These are phyloP conservation scores for Galerina sulciceps DNA, from an alignment of 768 basidiomycete species.

Conservation along the genomic window DNA sequence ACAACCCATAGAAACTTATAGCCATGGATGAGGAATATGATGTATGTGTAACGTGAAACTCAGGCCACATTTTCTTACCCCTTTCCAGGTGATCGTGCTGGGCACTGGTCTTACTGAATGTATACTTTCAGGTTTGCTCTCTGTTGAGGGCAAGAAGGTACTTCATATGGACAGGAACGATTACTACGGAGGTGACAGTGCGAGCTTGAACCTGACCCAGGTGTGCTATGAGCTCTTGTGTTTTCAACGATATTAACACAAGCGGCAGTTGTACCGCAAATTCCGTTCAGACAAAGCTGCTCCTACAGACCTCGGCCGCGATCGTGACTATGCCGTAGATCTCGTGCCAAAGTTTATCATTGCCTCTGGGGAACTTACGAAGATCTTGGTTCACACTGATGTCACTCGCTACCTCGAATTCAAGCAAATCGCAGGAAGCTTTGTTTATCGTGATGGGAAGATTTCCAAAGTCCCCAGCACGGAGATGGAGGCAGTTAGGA, in stretches of 20 bases:
- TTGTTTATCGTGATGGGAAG: constrained; percentile 94
- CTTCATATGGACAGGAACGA: constrained; percentile 99
- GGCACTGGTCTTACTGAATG: constrained; percentile 99
- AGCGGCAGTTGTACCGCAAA: constrained; percentile 86
- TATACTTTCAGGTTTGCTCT: constrained; percentile 95
- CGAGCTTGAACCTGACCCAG: constrained; percentile 96
- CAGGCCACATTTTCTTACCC: neutral
- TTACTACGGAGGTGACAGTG: constrained; percentile 98
- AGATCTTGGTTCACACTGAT: constrained; percentile 98
- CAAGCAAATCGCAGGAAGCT: constrained; percentile 99
- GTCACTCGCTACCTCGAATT: constrained; percentile 99
- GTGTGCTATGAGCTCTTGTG: constrained; percentile 40
- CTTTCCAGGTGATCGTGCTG: constrained; percentile 78
- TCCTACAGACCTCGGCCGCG: constrained; percentile 88
- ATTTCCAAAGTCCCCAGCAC: constrained; percentile 98
- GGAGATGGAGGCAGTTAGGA: constrained; percentile 95
- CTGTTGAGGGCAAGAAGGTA: constrained; percentile 99
- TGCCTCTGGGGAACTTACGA: constrained; percentile 95
- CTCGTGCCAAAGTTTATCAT: constrained; percentile 99
- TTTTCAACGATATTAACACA: constrained; percentile 5
- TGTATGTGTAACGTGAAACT: constrained; percentile 46
- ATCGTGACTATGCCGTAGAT: constrained; percentile 97
- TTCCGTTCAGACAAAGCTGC: constrained; percentile 81
- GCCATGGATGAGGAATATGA: constrained; percentile 99
- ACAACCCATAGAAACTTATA: constrained; percentile 18